Evolutionary conservation across 164 flowering plant genomes (phyloP).

Genomic region (Stephania japonica): DNA sequence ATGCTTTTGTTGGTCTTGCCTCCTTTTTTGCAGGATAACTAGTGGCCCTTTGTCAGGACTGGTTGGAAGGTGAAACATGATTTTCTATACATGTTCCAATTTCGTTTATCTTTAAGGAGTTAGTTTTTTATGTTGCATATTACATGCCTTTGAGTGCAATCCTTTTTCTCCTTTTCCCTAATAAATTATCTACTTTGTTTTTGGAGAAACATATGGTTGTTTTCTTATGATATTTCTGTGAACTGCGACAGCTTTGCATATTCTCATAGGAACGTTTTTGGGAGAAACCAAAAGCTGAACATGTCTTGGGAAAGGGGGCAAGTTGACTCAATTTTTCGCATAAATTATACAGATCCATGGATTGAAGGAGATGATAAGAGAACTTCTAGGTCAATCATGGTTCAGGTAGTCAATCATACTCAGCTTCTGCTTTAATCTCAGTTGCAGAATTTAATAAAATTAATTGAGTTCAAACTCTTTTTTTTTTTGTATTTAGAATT

Average conservation of each 20-base stretch:
- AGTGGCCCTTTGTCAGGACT: slow-evolving; percentile 94
- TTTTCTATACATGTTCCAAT: neutral
- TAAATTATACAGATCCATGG: slow-evolving; percentile 96
- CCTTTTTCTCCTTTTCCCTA: too few species aligned
- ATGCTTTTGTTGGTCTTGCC: slow-evolving; percentile 7
- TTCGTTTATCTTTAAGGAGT: neutral
- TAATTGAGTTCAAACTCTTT: neutral
- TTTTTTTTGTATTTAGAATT: slow-evolving; percentile 47
- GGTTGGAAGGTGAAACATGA: slow-evolving; percentile 72
- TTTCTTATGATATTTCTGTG: neutral
- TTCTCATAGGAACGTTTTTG: slow-evolving; percentile 90
- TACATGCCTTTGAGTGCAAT: neutral
- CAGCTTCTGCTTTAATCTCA: neutral
- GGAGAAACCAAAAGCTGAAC: slow-evolving; percentile 90
- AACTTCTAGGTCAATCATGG: slow-evolving; percentile 83
- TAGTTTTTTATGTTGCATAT: neutral
- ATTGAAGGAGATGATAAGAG: slow-evolving; percentile 98
- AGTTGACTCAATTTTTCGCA: slow-evolving; percentile 81
- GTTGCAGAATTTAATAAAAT: neutral
- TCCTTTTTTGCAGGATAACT: slow-evolving; percentile 64
- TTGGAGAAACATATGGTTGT: too few species aligned
- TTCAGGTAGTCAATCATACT: slow-evolving; percentile 52
- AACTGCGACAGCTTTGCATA: slow-evolving; percentile 72
- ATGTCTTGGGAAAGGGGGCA: slow-evolving; percentile 94
- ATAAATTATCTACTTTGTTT: too few species aligned